These are phyloP conservation scores for Dryadomyces quercivorus DNA, from an alignment of 2,329 filamentous ascomycete species.

Conservation along the genomic window DNA sequence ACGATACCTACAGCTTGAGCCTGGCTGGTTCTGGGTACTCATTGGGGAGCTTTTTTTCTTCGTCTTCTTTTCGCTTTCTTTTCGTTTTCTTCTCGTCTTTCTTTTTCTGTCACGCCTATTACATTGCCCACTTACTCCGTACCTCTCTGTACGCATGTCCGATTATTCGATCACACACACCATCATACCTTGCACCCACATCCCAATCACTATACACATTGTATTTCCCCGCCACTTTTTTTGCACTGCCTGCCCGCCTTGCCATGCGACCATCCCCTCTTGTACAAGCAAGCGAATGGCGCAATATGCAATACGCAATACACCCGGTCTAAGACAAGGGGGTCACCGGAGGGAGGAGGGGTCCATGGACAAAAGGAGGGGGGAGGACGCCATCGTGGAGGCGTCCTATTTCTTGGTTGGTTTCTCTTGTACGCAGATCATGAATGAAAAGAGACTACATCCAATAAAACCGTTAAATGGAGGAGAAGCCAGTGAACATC, in stretches of 20 bases:
- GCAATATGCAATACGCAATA: neutral
- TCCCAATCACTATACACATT: neutral
- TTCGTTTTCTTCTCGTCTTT: too few relatives aligned
- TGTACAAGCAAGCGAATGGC: too few relatives aligned
- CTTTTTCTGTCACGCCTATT: neutral
- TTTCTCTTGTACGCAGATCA: neutral
- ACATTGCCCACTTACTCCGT: neutral
- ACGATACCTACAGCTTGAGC: conserved; percentile 11
- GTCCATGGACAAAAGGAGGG: neutral
- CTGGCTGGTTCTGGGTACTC: conserved; percentile 12
- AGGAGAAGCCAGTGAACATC: too few relatives aligned
- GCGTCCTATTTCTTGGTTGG: neutral
- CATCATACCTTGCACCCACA: neutral
- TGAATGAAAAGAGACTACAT: neutral
- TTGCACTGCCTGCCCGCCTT: neutral
- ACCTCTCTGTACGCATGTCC: neutral
- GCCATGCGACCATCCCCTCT: neutral
- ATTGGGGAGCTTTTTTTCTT: conserved; percentile 1
- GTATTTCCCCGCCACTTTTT: neutral
- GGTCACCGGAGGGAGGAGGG: neutral
- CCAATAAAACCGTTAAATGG: neutral
- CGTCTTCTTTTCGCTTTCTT: neutral
- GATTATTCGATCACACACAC: neutral
- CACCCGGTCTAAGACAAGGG: neutral
- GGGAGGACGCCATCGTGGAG: neutral